A percentile compares a stretch with the other conserved stretches of the same genome.
Evolutionary conservation across 2,329 filamentous ascomycete genomes (phyloP).

Genomic region (Penicillium decumbens): DNA sequence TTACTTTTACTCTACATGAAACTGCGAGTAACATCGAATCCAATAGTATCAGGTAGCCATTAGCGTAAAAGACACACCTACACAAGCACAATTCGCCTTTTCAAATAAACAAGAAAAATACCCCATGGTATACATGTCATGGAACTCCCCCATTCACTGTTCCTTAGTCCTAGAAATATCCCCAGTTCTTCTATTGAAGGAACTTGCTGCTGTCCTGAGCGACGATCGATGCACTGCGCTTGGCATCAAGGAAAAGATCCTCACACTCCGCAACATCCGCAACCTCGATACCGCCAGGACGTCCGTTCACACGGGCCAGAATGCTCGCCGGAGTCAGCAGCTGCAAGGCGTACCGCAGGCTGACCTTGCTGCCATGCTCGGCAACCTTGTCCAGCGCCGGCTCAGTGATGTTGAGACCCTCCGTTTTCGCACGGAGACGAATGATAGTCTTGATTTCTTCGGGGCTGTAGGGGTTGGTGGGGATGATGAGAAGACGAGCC

Average conservation of each 20-base stretch:
- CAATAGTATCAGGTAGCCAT: slow-evolving; percentile 22
- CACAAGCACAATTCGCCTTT: slow-evolving; percentile 24
- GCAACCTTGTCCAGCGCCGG: slow-evolving; percentile 82
- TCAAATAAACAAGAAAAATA: slow-evolving; percentile 19
- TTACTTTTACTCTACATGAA: not conserved
- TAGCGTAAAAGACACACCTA: slow-evolving; percentile 21
- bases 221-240: slow-evolving; percentile 69
- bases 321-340: slow-evolving; percentile 86
- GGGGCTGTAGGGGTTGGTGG: slow-evolving; percentile 80
- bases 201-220: slow-evolving; percentile 61
- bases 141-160: slow-evolving; percentile 10
- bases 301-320: slow-evolving; percentile 77
- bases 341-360: slow-evolving; percentile 87
- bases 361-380: slow-evolving; percentile 81
- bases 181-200: slow-evolving; percentile 40
- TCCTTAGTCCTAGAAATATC: slow-evolving; percentile 40
- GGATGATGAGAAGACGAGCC: slow-evolving; percentile 89
- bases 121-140: slow-evolving; percentile 25
- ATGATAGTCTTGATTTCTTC: slow-evolving; percentile 93
- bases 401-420: slow-evolving; percentile 73
- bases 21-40: slow-evolving; percentile 4
- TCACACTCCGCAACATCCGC: slow-evolving; percentile 76
- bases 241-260: slow-evolving; percentile 77
- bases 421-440: slow-evolving; percentile 73
- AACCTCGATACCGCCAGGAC: slow-evolving; percentile 66